phyloP scores from a whole-genome alignment of 108 stramenopile genomes.

The Discostella stelligeroides region DNA sequence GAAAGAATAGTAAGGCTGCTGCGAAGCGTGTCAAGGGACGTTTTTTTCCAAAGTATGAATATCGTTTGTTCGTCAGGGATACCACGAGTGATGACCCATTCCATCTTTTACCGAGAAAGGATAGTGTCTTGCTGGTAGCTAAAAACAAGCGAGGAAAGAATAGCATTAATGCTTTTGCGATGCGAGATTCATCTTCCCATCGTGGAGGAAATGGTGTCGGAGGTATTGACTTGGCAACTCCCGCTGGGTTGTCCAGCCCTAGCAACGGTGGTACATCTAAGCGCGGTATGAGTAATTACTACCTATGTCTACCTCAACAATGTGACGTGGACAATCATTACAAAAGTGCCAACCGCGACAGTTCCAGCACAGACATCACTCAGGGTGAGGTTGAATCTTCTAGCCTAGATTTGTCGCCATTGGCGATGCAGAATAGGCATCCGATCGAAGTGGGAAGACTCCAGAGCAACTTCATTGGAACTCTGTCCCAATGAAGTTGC shows the following conservation, averaged over 20 bases:
- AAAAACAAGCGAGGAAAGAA: slow-evolving; percentile 66
- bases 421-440: slow-evolving; percentile 26
- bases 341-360: slow-evolving; percentile 44
- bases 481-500: slow-evolving; percentile 88
- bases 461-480: slow-evolving; percentile 86
- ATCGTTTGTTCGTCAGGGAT: slow-evolving; percentile 82
- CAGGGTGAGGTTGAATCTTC: slow-evolving; percentile 33
- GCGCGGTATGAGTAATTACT: slow-evolving; percentile 80
- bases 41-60: slow-evolving; percentile 83
- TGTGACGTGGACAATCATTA: slow-evolving; percentile 70
- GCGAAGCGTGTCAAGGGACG: slow-evolving; percentile 64
- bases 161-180: slow-evolving; percentile 13
- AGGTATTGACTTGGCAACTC: slow-evolving; percentile 7
- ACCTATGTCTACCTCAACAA: slow-evolving; percentile 69
- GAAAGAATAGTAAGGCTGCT: slow-evolving; percentile 61
- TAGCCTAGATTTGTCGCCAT: slow-evolving; percentile 19
- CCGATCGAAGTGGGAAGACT: slow-evolving; percentile 60
- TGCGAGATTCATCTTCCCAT: neutral
- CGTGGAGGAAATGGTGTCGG: neutral
- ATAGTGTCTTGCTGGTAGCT: slow-evolving; percentile 76
- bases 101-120: slow-evolving; percentile 41
- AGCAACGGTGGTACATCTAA: slow-evolving; percentile 34
- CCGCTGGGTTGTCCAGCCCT: neutral
- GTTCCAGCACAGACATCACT: neutral
- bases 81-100: slow-evolving; percentile 28